Conservation (phyloP, 2,329 filamentous ascomycete genomes). For the Colletotrichum chrysophilum region DNA sequence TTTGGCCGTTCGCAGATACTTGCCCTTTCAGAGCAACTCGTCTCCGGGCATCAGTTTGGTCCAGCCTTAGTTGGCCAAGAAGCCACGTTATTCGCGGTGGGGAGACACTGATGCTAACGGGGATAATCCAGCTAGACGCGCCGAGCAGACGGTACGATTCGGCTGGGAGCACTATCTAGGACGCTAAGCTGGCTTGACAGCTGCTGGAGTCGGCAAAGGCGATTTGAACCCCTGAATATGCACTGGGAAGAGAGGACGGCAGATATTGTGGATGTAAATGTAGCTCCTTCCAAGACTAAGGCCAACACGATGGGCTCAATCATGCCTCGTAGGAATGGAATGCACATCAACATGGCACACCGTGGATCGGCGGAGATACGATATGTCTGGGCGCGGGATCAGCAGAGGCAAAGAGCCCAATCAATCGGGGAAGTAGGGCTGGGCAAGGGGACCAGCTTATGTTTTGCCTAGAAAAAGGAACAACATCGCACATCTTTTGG, state of each 20-base stretch:
- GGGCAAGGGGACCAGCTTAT: not conserved
- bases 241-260: not conserved
- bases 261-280: not conserved
- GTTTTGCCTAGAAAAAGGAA: not conserved
- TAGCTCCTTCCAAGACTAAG: not conserved
- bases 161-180: rapidly evolving
- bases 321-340: not conserved
- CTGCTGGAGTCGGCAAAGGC: not conserved
- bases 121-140: not conserved
- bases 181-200: not conserved
- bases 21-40: not conserved
- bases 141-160: not conserved
- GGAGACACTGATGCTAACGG: not conserved
- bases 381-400: not conserved
- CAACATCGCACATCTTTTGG: not conserved
- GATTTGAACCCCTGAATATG: not conserved
- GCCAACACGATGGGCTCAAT: rapidly evolving
- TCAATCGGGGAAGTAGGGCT: not conserved
- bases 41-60: not conserved
- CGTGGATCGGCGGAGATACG: not conserved
- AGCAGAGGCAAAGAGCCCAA: not conserved
- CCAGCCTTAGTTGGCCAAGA: not conserved
- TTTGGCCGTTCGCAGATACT: not conserved
- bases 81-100: not conserved
- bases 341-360: not conserved